Evolutionary conservation across 257 asterid genomes (phyloP).

Genomic region (Voacanga thouarsii): DNA sequence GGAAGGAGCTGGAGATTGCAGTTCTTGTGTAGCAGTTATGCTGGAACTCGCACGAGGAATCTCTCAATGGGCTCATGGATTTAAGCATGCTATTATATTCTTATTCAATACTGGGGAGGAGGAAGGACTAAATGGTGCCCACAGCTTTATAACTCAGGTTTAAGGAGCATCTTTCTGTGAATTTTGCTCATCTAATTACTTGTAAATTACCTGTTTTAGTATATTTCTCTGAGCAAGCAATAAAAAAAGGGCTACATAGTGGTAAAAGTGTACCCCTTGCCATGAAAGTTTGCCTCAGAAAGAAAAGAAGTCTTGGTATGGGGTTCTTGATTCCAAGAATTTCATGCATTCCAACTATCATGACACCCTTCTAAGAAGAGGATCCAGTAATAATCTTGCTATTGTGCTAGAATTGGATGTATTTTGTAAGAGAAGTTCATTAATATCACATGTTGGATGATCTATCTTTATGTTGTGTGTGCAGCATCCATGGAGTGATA

Average conservation of each 20-base stretch:
- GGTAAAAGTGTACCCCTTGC: too few species aligned
- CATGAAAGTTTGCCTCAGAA: not conserved
- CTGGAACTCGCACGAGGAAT: constrained; percentile 97
- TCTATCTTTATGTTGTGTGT: constrained; percentile 14
- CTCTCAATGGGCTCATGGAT: constrained; percentile 98
- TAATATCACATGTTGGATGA: constrained; percentile 17
- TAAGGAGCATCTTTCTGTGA: constrained; percentile 10
- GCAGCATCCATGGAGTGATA: constrained; percentile 98
- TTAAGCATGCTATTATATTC: constrained; percentile 76
- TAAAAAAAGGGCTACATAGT: not conserved
- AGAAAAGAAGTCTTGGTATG: not conserved
- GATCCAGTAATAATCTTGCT: not conserved
- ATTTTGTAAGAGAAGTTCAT: constrained; percentile 1
- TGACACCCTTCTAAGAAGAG: not conserved
- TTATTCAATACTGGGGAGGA: constrained; percentile 97
- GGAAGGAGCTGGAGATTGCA: constrained; percentile 99
- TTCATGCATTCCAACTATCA: not conserved
- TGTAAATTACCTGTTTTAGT: not conserved
- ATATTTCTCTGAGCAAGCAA: not conserved
- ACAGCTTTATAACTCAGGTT: constrained; percentile 97
- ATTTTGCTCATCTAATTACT: not conserved
- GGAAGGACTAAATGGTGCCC: constrained; percentile 98
- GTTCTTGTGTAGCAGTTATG: constrained; percentile 96
- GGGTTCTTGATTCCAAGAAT: constrained; percentile 2
- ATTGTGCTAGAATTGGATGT: not conserved